A percentile compares a stretch with the other conserved stretches of the same genome.
Evolutionary conservation across 116 monocot species (phyloP).

Genomic region (Phalaenopsis hybrid): DNA sequence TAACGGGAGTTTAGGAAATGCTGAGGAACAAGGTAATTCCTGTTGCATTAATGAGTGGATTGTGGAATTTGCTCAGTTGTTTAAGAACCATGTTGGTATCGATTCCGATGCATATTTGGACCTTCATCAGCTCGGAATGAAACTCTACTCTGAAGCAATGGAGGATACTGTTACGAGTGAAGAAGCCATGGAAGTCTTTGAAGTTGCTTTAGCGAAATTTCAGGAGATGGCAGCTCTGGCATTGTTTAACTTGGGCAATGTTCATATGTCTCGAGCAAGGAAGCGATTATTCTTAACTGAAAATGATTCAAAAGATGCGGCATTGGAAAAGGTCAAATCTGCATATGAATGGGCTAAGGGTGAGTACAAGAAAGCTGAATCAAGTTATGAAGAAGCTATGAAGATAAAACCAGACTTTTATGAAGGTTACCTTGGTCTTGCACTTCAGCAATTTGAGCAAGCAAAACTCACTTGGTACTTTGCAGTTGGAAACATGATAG

Average conservation of each 20-base stretch:
- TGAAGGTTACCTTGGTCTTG: slow-evolving; percentile 68
- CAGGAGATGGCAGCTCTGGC: slow-evolving; percentile 68
- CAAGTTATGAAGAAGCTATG: slow-evolving; percentile 52
- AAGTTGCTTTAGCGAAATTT: slow-evolving; percentile 45
- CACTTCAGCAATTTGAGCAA: slow-evolving; percentile 61
- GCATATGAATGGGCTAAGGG: slow-evolving; percentile 51
- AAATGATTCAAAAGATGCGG: slow-evolving; percentile 34
- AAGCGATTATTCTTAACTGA: slow-evolving; percentile 45
- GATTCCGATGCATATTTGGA: slow-evolving; percentile 58
- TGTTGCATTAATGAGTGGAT: slow-evolving; percentile 54
- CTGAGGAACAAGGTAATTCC: slow-evolving; percentile 20
- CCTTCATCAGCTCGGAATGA: slow-evolving; percentile 61
- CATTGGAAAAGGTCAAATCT: slow-evolving; percentile 25
- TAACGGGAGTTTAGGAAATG: slow-evolving; percentile 22
- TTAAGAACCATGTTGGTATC: slow-evolving; percentile 60
- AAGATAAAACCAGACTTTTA: slow-evolving; percentile 66
- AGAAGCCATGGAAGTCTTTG: slow-evolving; percentile 67
- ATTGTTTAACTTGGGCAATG: slow-evolving; percentile 75
- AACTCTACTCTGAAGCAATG: slow-evolving; percentile 69
- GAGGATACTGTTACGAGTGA: slow-evolving; percentile 60
- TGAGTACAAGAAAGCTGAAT: slow-evolving; percentile 57
- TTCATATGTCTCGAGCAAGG: slow-evolving; percentile 71
- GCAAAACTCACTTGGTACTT: slow-evolving; percentile 70
- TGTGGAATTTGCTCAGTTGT: slow-evolving; percentile 54
- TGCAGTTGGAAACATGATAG: slow-evolving; percentile 46